A percentile compares a stretch with the other conserved stretches of the same genome.
Conservation (phyloP, 2,329 filamentous ascomycete species). For the Stagonosporopsis rhizophila region DNA sequence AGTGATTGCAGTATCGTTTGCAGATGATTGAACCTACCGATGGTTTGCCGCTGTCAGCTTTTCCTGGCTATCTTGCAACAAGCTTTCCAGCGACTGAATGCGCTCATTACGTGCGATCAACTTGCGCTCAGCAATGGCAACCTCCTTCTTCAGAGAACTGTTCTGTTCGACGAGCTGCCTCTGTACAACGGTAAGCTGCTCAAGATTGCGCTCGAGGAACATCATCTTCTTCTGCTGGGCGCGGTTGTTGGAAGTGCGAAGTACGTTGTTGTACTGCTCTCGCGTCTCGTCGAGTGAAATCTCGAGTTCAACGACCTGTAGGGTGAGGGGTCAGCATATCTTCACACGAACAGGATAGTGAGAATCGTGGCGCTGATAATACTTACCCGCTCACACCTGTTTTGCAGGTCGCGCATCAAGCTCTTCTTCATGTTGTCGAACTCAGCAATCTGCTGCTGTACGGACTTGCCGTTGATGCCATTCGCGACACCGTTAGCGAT, state of each 20-base stretch:
- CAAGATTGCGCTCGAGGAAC: conserved; percentile 96
- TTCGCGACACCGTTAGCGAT: conserved; percentile 65
- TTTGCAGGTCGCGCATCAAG: conserved; percentile 97
- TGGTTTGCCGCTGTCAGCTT: conserved; percentile 97
- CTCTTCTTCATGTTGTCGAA: conserved; percentile 99
- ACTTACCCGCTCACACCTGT: conserved; percentile 86
- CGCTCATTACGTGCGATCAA: conserved; percentile 95
- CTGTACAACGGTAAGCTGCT: conserved; percentile 97
- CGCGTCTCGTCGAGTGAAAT: conserved; percentile 96
- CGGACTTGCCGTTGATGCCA: conserved; percentile 80
- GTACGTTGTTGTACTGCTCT: conserved; percentile 98
- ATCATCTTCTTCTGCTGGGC: conserved; percentile 99
- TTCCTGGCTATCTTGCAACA: conserved; percentile 97
- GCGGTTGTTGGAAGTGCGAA: conserved; percentile 95
- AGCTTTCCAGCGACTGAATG: conserved; percentile 88
- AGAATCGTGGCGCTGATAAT: conserved; percentile 16
- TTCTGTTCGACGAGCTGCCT: conserved; percentile 98
- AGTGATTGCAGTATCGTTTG: not conserved
- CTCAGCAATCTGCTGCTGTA: conserved; percentile 97
- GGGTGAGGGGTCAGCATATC: conserved; percentile 31
- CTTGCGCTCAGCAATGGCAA: conserved; percentile 97
- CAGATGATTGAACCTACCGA: conserved; percentile 68
- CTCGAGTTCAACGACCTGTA: conserved; percentile 85
- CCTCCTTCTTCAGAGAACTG: conserved; percentile 91
- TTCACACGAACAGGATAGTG: conserved; percentile 15